phyloP scores from a whole-genome alignment of 2,329 filamentous ascomycete species.

The Diaporthe aspalathi region DNA sequence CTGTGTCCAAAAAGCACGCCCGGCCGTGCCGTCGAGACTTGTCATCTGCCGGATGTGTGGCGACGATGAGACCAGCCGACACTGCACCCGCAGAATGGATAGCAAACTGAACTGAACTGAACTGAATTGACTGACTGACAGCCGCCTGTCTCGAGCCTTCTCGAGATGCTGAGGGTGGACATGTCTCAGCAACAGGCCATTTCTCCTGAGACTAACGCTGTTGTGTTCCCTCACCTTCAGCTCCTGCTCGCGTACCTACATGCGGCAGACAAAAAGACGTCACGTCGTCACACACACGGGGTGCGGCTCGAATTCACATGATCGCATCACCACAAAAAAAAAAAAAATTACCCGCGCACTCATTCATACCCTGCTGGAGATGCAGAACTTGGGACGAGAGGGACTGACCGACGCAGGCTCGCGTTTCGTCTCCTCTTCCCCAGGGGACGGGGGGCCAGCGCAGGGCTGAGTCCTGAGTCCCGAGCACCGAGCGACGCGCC shows the following conservation, averaged over 20 bases:
- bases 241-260: not conserved
- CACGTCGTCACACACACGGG: not conserved
- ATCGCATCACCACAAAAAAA: not conserved
- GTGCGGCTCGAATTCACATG: not conserved
- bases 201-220: slow-evolving; percentile 5
- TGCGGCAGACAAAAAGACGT: not conserved
- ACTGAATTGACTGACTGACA: not conserved
- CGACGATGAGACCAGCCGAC: slow-evolving; percentile 6
- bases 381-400: slow-evolving; percentile 24
- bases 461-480: not conserved
- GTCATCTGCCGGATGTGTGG: slow-evolving; percentile 3
- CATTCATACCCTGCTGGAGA: not conserved
- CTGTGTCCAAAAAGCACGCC: slow-evolving; percentile 12
- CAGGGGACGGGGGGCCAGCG: too few relatives aligned
- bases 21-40: slow-evolving; percentile 5
- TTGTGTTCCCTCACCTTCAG: not conserved
- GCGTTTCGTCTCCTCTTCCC: slow-evolving; percentile 21
- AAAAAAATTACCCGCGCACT: not conserved
- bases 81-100: not conserved
- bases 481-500: not conserved
- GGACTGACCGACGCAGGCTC: slow-evolving; percentile 29
- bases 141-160: not conserved
- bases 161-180: slow-evolving; percentile 5
- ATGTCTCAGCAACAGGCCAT: slow-evolving; percentile 17
- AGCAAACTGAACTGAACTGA: too few relatives aligned